These are phyloP conservation scores for Candida montana DNA, from an alignment of 805 yeast species.

Conservation along the genomic window DNA sequence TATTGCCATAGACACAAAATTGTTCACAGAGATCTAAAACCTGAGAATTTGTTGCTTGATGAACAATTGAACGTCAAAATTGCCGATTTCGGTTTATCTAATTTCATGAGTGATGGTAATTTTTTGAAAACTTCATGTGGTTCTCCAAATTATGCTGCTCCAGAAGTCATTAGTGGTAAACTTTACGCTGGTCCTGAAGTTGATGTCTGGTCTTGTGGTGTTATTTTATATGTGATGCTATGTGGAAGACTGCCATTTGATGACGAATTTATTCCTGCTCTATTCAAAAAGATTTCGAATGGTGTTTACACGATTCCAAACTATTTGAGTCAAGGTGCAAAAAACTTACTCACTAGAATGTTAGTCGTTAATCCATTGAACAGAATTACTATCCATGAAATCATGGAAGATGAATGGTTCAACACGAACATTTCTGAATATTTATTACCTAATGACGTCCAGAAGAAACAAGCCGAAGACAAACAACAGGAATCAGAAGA, in stretches of 20 bases:
- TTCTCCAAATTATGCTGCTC: slow-evolving; percentile 96
- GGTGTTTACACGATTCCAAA: slow-evolving; percentile 92
- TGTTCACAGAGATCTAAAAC: slow-evolving; percentile 94
- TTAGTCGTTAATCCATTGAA: slow-evolving; percentile 91
- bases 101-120: slow-evolving; percentile 97
- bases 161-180: slow-evolving; percentile 92
- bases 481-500: slow-evolving; percentile 2
- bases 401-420: slow-evolving; percentile 94
- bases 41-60: slow-evolving; percentile 86
- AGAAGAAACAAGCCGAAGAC: slow-evolving; percentile 31
- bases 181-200: slow-evolving; percentile 97
- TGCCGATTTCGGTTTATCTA: slow-evolving; percentile 92
- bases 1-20: slow-evolving; percentile 95
- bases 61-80: slow-evolving; percentile 89
- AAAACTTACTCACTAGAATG: slow-evolving; percentile 78
- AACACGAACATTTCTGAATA: slow-evolving; percentile 74
- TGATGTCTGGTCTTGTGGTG: slow-evolving; percentile 98
- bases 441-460: slow-evolving; percentile 48
- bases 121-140: slow-evolving; percentile 94
- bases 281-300: slow-evolving; percentile 85
- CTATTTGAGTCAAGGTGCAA: slow-evolving; percentile 80
- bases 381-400: slow-evolving; percentile 87
- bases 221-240: slow-evolving; percentile 88
- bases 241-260: slow-evolving; percentile 95
- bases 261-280: slow-evolving; percentile 91